These are phyloP conservation scores for Umbelopsis sp. DNA, from an alignment of 192 early-diverging fungal genomes.

Conservation along the genomic window DNA sequence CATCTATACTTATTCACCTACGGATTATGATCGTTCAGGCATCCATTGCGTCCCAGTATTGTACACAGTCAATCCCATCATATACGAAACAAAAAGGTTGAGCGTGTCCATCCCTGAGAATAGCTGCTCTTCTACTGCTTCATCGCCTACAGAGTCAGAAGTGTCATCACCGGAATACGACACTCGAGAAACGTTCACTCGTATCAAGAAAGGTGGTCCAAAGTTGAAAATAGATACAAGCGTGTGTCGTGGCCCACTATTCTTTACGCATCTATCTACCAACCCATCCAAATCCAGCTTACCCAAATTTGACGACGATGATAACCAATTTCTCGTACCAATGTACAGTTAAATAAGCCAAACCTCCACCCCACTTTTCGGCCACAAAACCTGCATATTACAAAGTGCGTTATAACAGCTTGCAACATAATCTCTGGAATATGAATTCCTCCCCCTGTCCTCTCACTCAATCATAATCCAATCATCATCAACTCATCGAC, in stretches of 20 bases:
- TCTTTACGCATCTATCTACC: conserved; percentile 32
- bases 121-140: neutral
- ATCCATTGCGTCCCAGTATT: conserved; percentile 27
- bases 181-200: conserved; percentile 5
- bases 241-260: conserved; percentile 23
- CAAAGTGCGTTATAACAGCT: too few species aligned
- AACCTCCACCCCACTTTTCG: neutral
- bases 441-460: neutral
- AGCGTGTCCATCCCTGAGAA: conserved; percentile 12
- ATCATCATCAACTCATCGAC: too few species aligned
- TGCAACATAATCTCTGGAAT: too few species aligned
- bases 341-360: neutral
- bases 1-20: conserved; percentile 30
- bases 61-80: conserved; percentile 28
- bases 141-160: neutral
- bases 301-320: neutral
- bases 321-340: conserved; percentile 4
- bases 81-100: conserved; percentile 26
- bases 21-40: conserved; percentile 31
- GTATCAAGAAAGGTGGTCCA: conserved; percentile 26
- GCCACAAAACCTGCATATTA: too few species aligned
- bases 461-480: too few species aligned
- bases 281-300: conserved; percentile 20
- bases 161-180: conserved; percentile 22
- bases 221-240: conserved; percentile 30